Conservation (phyloP, 2,329 filamentous ascomycete species). For the Emydomyces testavorans region DNA sequence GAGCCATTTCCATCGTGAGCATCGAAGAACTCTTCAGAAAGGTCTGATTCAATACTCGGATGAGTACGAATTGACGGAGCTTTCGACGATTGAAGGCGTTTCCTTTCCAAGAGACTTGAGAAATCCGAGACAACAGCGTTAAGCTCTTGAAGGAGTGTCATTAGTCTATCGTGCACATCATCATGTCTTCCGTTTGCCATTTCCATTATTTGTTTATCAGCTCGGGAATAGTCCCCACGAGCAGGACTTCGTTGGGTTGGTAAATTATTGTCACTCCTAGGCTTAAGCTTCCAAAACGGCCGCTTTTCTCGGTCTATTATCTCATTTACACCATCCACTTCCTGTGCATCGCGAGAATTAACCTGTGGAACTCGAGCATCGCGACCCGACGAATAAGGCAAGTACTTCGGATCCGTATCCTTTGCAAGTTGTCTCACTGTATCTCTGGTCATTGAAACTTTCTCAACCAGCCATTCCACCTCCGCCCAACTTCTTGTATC, state of each 20-base stretch:
- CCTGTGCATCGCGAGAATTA: slow-evolving; percentile 22
- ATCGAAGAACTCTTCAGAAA: slow-evolving; percentile 88
- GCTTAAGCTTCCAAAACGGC: slow-evolving; percentile 87
- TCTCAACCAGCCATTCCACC: slow-evolving; percentile 73
- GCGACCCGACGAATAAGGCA: slow-evolving; percentile 18
- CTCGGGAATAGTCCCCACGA: slow-evolving; percentile 13
- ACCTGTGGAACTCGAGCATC: slow-evolving; percentile 20
- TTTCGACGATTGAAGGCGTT: slow-evolving; percentile 55
- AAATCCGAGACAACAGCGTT: slow-evolving; percentile 78
- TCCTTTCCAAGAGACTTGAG: slow-evolving; percentile 66
- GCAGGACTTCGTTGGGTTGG: slow-evolving; percentile 36
- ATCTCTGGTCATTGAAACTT: slow-evolving; percentile 77
- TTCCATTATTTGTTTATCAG: slow-evolving; percentile 21
- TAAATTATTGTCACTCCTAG: slow-evolving; percentile 32
- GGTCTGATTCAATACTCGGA: slow-evolving; percentile 68
- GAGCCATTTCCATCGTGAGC: slow-evolving; percentile 56
- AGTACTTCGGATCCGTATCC: slow-evolving; percentile 61
- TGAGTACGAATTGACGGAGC: slow-evolving; percentile 45
- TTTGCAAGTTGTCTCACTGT: slow-evolving; percentile 75
- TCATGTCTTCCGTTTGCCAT: not conserved
- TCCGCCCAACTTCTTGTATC: slow-evolving; percentile 80
- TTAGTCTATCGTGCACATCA: slow-evolving; percentile 68
- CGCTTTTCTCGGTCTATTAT: slow-evolving; percentile 45
- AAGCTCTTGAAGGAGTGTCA: slow-evolving; percentile 70
- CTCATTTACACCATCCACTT: slow-evolving; percentile 28